Conservation (phyloP, 2,329 filamentous ascomycete genomes). For the Leptographium lundbergii region DNA sequence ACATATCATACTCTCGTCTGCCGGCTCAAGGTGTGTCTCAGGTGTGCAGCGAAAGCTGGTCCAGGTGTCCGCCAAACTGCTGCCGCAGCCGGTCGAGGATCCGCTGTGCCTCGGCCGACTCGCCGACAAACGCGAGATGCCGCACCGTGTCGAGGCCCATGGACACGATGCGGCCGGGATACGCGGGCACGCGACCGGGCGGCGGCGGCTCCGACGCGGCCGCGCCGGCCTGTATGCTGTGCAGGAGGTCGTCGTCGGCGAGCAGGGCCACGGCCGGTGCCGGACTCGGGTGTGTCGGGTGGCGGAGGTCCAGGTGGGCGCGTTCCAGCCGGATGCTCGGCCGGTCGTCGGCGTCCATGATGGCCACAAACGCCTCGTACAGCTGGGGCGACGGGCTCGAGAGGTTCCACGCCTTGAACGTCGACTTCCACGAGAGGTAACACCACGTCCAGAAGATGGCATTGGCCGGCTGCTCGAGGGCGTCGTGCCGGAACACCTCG, state of each 20-base stretch:
- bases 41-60: slow-evolving; percentile 6
- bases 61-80: slow-evolving; percentile 10
- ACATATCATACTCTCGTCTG: too few relatives aligned
- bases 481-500: slow-evolving; percentile 21
- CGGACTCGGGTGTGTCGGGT: slow-evolving; percentile 37
- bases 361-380: slow-evolving; percentile 39
- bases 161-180: slow-evolving; percentile 19
- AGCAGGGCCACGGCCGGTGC: slow-evolving; percentile 35
- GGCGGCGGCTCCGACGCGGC: slow-evolving; percentile 7
- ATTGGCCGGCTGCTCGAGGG: slow-evolving; percentile 3
- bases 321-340: slow-evolving; percentile 27
- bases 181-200: slow-evolving; percentile 14
- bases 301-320: slow-evolving; percentile 42
- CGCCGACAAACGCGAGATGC: slow-evolving; percentile 27
- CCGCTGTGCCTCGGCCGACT: slow-evolving; percentile 26
- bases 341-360: slow-evolving; percentile 27
- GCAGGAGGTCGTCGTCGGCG: slow-evolving; percentile 11
- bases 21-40: too few relatives aligned
- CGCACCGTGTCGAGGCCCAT: slow-evolving; percentile 35
- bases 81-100: slow-evolving; percentile 18
- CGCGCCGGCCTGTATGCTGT: slow-evolving; percentile 9
- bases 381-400: slow-evolving; percentile 31
- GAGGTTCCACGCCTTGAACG: slow-evolving; percentile 33
- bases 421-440: slow-evolving; percentile 37
- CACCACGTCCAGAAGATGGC: slow-evolving; percentile 32